These are phyloP conservation scores for Aschersonia sp. DNA, from an alignment of 2,329 filamentous ascomycete genomes.

Conservation along the genomic window DNA sequence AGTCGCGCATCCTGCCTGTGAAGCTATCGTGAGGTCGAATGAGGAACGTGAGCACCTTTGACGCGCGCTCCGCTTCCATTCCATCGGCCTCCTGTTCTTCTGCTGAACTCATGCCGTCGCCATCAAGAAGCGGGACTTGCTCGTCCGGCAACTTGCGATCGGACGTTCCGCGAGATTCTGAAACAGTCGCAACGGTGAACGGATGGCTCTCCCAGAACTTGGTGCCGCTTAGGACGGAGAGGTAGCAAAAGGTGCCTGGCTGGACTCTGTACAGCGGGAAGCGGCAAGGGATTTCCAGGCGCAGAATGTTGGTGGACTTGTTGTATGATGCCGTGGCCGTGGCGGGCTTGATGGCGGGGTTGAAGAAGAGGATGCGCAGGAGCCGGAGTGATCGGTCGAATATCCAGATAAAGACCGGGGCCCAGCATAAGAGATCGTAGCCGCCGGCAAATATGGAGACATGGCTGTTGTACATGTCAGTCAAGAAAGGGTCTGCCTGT, in stretches of 20 bases:
- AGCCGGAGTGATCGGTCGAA: conserved; percentile 32
- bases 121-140: neutral
- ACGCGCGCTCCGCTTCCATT: neutral
- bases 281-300: conserved; percentile 21
- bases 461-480: conserved; percentile 18
- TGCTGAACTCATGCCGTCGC: neutral
- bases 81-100: neutral
- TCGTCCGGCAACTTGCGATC: neutral
- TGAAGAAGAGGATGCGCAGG: conserved; percentile 25
- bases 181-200: conserved; percentile 26
- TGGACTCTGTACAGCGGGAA: conserved; percentile 17
- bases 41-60: conserved; percentile 22
- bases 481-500: neutral
- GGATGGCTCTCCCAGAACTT: conserved; percentile 35
- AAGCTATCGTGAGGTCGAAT: conserved; percentile 31
- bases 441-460: conserved; percentile 35
- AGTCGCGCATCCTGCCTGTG: conserved; percentile 20
- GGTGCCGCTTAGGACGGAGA: conserved; percentile 24
- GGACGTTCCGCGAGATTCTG: neutral
- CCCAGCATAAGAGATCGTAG: conserved; percentile 35
- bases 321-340: conserved; percentile 20
- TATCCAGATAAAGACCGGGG: conserved; percentile 32
- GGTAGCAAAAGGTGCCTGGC: conserved; percentile 30
- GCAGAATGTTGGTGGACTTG: conserved; percentile 24
- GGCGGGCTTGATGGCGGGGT: conserved; percentile 21